These are phyloP conservation scores for Zygoascus tannicola DNA, from an alignment of 805 yeast genomes.

Conservation along the genomic window DNA sequence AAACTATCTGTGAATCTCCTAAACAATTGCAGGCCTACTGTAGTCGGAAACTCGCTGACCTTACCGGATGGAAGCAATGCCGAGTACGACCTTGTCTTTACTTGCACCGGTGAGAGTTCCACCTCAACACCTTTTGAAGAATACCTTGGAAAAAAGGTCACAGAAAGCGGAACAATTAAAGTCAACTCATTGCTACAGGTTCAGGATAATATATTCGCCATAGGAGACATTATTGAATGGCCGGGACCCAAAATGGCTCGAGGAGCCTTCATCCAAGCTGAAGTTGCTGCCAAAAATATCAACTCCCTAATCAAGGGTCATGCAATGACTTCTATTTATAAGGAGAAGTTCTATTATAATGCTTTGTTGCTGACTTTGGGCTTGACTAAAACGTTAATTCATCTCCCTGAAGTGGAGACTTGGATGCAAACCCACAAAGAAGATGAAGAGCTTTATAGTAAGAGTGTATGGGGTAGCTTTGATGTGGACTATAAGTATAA, in stretches of 20 bases:
- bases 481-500: too few species aligned
- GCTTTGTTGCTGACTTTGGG: too few species aligned
- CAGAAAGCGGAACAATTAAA: background rate
- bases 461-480: too few species aligned
- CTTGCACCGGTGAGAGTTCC: slow-evolving; percentile 10
- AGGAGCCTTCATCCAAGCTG: slow-evolving; percentile 6
- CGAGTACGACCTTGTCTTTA: slow-evolving; percentile 9
- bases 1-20: slow-evolving; percentile 2
- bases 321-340: too few species aligned
- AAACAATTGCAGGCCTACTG: slow-evolving; percentile 5
- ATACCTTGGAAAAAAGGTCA: background rate
- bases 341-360: too few species aligned
- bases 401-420: too few species aligned
- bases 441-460: too few species aligned
- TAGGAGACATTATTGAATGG: slow-evolving; percentile 10
- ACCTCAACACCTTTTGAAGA: slow-evolving; percentile 3
- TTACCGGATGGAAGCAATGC: too few species aligned
- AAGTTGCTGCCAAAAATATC: slow-evolving; percentile 7
- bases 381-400: too few species aligned
- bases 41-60: background rate
- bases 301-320: slow-evolving; percentile 1
- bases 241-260: slow-evolving; percentile 12
- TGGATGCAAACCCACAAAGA: too few species aligned
- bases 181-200: slow-evolving; percentile 10
- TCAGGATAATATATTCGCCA: slow-evolving; percentile 6